Evolutionary conservation across 768 basidiomycete genomes (phyloP), one percentile per base, ranked within the genome.

Genomic region (Lactarius tabidus): DNA sequence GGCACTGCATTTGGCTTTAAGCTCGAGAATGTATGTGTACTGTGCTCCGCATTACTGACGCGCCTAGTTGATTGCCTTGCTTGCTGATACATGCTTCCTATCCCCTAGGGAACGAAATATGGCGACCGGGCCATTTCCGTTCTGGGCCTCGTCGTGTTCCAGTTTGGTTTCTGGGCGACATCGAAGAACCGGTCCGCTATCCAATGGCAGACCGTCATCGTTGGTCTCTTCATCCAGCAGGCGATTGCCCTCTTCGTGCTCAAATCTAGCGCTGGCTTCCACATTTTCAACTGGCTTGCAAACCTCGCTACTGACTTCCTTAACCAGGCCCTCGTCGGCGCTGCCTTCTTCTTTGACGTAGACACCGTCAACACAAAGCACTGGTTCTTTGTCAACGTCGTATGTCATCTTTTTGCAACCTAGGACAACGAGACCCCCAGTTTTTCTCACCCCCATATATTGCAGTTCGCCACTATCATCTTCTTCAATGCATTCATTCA

Each of bases 401-500:
- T 88, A 70, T 59, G 84, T 75, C 43, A 43, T 65, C 15, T 41
- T 38, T 20, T 53, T n/a, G n/a, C n/a, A 65, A n/a, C 23, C 41
- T 41, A 2, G 45, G 29, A 18, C 5, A 6, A 4, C 48, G 33
- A 33, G 33, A 33, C 33, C 8, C 33, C 15, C 23, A 12, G 48
- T 52, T 45, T 39, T 41, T 33, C 28, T 33, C 10, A 17, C 20
- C n/a, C 20, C 3, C 14, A 15, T 15, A 3, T 2, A 9, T 15
- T 6, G 23, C 28, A 90, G 84, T 83, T 94, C 45, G 72, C 83
- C 12, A 83, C 88, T 26, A 90, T 96, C 75, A 92, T 97, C 72
- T 96, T 96, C 82, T 97, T 97, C 81, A 84, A 96, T 70, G 93
- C 94, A 29, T 89, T 92, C 69, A 85, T 95, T 60, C 92, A 95